Percentiles rank a stretch among this genome's conserved stretches.
These are phyloP conservation scores for Eremothecium coryli DNA, from an alignment of 1,139 yeast genomes.

Conservation along the genomic window DNA sequence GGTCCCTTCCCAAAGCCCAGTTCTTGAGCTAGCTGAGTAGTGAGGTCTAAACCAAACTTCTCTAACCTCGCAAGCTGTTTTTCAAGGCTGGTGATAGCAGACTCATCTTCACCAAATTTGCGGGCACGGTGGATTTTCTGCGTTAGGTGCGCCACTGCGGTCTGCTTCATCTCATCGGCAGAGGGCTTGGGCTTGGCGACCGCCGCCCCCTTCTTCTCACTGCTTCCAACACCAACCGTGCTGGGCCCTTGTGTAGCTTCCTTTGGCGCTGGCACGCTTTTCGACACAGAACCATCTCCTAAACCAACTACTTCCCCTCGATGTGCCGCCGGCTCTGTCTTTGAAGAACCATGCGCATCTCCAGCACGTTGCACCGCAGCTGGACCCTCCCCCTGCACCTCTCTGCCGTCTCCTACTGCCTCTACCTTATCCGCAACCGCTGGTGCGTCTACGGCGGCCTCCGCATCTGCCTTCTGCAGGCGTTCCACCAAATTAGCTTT, in stretches of 20 bases:
- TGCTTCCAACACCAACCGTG: slow-evolving; percentile 13
- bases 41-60: slow-evolving; percentile 72
- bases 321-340: slow-evolving; percentile 10
- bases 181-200: slow-evolving; percentile 19
- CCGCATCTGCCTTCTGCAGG: slow-evolving; percentile 33
- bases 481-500: slow-evolving; percentile 76
- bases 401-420: slow-evolving; percentile 14
- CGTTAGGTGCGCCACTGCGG: slow-evolving; percentile 59
- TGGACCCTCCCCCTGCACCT: slow-evolving; percentile 13
- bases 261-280: neutral
- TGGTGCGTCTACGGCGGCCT: slow-evolving; percentile 6
- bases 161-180: slow-evolving; percentile 61
- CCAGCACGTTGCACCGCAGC: slow-evolving; percentile 8
- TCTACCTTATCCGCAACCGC: slow-evolving; percentile 23
- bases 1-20: slow-evolving; percentile 39
- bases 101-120: slow-evolving; percentile 63
- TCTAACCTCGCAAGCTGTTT: slow-evolving; percentile 61
- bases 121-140: slow-evolving; percentile 64
- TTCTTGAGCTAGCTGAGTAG: slow-evolving; percentile 59
- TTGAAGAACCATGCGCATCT: neutral
- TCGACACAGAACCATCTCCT: neutral
- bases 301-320: slow-evolving; percentile 8
- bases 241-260: slow-evolving; percentile 4
- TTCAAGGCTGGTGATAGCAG: slow-evolving; percentile 37
- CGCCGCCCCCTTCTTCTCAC: slow-evolving; percentile 12